A percentile compares a stretch with the other conserved stretches of the same genome.
Evolutionary conservation across 2,329 filamentous ascomycete genomes (phyloP).

Genomic region (Cercospora citrullina): DNA sequence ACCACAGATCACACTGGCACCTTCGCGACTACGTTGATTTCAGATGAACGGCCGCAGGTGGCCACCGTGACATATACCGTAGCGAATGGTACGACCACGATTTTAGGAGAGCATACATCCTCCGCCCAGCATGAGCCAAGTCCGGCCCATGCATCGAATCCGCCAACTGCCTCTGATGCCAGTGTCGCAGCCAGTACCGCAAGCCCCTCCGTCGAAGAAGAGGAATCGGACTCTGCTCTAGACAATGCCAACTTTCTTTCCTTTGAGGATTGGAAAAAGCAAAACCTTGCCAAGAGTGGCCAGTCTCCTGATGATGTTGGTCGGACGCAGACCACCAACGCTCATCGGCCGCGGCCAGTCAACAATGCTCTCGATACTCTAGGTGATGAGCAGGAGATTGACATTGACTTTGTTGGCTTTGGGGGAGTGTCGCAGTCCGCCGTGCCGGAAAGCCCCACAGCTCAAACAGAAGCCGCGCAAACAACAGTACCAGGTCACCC

Average conservation of each 20-base stretch:
- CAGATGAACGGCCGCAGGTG: not conserved
- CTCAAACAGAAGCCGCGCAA: constrained; percentile 11
- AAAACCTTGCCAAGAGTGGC: constrained; percentile 81
- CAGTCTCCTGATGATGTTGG: constrained; percentile 71
- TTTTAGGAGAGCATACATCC: constrained; percentile 1
- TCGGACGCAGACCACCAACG: constrained; percentile 54
- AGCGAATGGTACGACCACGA: not conserved
- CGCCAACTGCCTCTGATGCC: not conserved
- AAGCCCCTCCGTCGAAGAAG: constrained; percentile 45
- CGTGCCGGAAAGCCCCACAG: constrained; percentile 6
- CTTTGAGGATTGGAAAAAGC: constrained; percentile 97
- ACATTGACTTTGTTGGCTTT: constrained; percentile 68
- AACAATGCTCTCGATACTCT: constrained; percentile 73
- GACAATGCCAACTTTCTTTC: constrained; percentile 86
- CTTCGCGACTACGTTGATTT: not conserved
- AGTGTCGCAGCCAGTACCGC: not conserved
- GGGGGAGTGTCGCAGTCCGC: constrained; percentile 41
- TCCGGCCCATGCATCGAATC: not conserved
- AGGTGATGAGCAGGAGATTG: constrained; percentile 86
- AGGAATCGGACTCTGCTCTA: constrained; percentile 63
- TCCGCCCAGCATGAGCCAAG: not conserved
- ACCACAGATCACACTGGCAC: not conserved
- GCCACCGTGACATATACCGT: not conserved
- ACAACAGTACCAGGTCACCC: constrained; percentile 12
- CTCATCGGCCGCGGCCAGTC: constrained; percentile 52